phyloP scores from a whole-genome alignment of 345 rosid species.

The Hibiscus tridactylites region DNA sequence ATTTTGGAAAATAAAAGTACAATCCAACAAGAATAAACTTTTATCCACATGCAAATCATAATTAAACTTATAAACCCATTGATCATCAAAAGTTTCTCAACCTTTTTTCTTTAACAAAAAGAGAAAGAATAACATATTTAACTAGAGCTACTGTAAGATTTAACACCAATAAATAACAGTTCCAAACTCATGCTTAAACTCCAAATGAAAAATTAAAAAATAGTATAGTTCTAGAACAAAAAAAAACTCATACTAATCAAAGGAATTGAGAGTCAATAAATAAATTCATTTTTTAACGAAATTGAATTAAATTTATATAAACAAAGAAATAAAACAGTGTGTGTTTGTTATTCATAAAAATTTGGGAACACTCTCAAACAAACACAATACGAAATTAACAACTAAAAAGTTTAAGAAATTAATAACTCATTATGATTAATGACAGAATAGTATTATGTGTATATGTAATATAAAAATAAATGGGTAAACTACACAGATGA shows the following conservation, averaged over 20 bases:
- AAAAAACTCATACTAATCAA: background rate
- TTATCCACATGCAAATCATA: conserved; percentile 17
- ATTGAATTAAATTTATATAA: background rate
- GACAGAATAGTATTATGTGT: too few relatives aligned
- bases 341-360: background rate
- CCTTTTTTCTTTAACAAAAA: background rate
- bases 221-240: background rate
- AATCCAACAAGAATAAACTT: background rate
- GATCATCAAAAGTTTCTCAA: background rate
- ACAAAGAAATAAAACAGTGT: background rate
- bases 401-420: too few relatives aligned
- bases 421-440: too few relatives aligned
- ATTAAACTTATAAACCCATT: background rate
- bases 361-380: background rate
- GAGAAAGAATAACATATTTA: background rate
- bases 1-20: background rate
- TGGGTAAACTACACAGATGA: too few relatives aligned
- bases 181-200: too few relatives aligned
- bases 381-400: background rate
- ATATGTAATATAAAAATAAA: too few relatives aligned
- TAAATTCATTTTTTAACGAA: background rate
- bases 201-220: background rate
- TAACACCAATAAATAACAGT: too few relatives aligned
- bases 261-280: background rate
- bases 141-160: background rate